Conservation (phyloP, 2,329 filamentous ascomycete species). For the Chaetomiaceae sp. region DNA sequence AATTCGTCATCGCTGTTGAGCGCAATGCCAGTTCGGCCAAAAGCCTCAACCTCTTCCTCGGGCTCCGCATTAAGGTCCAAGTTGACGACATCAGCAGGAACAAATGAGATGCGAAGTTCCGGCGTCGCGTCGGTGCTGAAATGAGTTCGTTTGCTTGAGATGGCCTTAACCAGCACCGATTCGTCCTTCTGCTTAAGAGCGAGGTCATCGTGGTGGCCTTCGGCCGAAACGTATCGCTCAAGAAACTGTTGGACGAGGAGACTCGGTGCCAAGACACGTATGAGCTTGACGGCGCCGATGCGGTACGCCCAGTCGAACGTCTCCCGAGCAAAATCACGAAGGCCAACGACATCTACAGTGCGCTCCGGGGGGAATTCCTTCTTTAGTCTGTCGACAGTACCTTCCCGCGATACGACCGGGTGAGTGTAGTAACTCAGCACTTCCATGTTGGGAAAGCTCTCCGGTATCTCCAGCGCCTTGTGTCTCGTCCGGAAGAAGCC, state of each 20-base stretch:
- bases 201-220: slow-evolving; percentile 22
- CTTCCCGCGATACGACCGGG: slow-evolving; percentile 66
- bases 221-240: slow-evolving; percentile 20
- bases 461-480: slow-evolving; percentile 66
- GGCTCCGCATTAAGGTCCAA: slow-evolving; percentile 70
- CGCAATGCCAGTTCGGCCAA: slow-evolving; percentile 48
- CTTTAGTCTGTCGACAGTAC: slow-evolving; percentile 50
- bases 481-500: slow-evolving; percentile 74
- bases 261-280: slow-evolving; percentile 71
- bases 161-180: slow-evolving; percentile 52
- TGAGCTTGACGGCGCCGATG: slow-evolving; percentile 75
- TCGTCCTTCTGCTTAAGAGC: slow-evolving; percentile 40
- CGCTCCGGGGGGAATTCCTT: slow-evolving; percentile 53
- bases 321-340: slow-evolving; percentile 70
- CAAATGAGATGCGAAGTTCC: slow-evolving; percentile 73
- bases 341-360: slow-evolving; percentile 55
- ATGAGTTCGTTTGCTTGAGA: slow-evolving; percentile 64
- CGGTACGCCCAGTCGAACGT: slow-evolving; percentile 82
- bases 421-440: slow-evolving; percentile 83
- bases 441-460: slow-evolving; percentile 71
- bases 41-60: slow-evolving; percentile 47
- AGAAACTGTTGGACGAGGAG: slow-evolving; percentile 59
- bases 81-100: slow-evolving; percentile 69
- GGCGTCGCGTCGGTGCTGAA: slow-evolving; percentile 66
- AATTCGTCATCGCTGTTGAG: slow-evolving; percentile 63